Percentiles rank a stretch among this genome's conserved stretches.
These are phyloP conservation scores for Avena sativa DNA, from an alignment of 176 grass and related monocot genomes.

Conservation along the genomic window DNA sequence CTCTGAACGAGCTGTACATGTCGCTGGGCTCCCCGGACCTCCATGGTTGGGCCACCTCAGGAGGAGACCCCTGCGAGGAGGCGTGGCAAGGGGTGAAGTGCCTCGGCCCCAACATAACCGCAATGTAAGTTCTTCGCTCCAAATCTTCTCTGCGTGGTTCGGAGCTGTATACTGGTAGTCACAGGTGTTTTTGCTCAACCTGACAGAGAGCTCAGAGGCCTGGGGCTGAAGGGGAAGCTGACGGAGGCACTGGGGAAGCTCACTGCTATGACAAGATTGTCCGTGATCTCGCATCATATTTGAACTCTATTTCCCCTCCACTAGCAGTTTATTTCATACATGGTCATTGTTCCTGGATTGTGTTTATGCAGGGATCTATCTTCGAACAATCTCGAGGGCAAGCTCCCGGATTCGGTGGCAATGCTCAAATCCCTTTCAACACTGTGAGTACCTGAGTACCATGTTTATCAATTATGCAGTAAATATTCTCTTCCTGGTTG, in stretches of 20 bases:
- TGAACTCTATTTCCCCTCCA: background rate
- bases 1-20: conserved; percentile 61
- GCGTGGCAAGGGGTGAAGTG: conserved; percentile 69
- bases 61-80: conserved; percentile 67
- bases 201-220: conserved; percentile 61
- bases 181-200: background rate
- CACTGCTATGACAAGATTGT: conserved; percentile 58
- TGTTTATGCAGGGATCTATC: conserved; percentile 57
- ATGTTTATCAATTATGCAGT: background rate
- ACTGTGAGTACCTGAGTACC: conserved; percentile 40
- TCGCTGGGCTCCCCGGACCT: conserved; percentile 58
- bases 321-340: background rate
- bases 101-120: conserved; percentile 51
- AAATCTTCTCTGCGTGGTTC: background rate
- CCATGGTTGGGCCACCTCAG: conserved; percentile 49
- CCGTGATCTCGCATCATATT: background rate
- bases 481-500: background rate
- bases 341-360: background rate
- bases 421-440: conserved; percentile 51
- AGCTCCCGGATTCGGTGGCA: conserved; percentile 53
- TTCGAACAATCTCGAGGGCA: conserved; percentile 45
- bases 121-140: conserved; percentile 36
- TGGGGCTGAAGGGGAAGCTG: conserved; percentile 54
- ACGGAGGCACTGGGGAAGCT: conserved; percentile 52
- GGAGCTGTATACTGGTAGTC: background rate